phyloP scores from a whole-genome alignment of 2,329 filamentous ascomycete species.

The Onygenales sp. region DNA sequence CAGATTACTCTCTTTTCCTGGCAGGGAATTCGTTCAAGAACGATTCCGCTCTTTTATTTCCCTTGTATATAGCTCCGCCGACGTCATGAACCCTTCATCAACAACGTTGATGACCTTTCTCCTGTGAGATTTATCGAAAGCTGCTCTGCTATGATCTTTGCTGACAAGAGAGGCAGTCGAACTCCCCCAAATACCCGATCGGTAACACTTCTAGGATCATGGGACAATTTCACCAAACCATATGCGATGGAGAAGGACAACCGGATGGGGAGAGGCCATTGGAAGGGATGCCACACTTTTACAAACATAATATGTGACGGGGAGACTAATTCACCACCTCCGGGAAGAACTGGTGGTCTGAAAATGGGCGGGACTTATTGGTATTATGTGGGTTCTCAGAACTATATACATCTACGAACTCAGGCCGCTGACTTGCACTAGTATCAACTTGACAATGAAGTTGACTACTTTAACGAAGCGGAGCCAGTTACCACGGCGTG shows the following conservation, averaged over 20 bases:
- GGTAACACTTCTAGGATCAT: slow-evolving; percentile 79
- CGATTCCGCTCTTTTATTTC: background rate
- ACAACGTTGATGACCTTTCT: slow-evolving; percentile 22
- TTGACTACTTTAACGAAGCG: slow-evolving; percentile 65
- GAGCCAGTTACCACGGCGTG: slow-evolving; percentile 69
- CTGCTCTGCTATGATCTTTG: background rate
- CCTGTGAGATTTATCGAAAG: slow-evolving; percentile 15
- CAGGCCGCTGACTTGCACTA: slow-evolving; percentile 25
- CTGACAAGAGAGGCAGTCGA: slow-evolving; percentile 13
- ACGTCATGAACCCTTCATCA: slow-evolving; percentile 3
- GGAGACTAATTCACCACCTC: slow-evolving; percentile 40
- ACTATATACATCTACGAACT: background rate
- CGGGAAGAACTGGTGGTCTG: slow-evolving; percentile 64
- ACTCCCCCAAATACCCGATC: slow-evolving; percentile 39
- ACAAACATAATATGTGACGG: slow-evolving; percentile 78
- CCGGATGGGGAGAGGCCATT: slow-evolving; percentile 64
- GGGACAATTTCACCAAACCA: slow-evolving; percentile 80
- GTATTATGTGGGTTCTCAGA: slow-evolving; percentile 60
- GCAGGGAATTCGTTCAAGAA: background rate
- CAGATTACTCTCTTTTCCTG: background rate
- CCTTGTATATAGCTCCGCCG: slow-evolving; percentile 11
- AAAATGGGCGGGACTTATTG: slow-evolving; percentile 93
- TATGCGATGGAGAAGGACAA: slow-evolving; percentile 76
- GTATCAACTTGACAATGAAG: slow-evolving; percentile 74
- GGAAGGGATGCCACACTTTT: slow-evolving; percentile 82